phyloP scores from a whole-genome alignment of 2,329 filamentous ascomycete genomes.

The Fusarium domesticum region DNA sequence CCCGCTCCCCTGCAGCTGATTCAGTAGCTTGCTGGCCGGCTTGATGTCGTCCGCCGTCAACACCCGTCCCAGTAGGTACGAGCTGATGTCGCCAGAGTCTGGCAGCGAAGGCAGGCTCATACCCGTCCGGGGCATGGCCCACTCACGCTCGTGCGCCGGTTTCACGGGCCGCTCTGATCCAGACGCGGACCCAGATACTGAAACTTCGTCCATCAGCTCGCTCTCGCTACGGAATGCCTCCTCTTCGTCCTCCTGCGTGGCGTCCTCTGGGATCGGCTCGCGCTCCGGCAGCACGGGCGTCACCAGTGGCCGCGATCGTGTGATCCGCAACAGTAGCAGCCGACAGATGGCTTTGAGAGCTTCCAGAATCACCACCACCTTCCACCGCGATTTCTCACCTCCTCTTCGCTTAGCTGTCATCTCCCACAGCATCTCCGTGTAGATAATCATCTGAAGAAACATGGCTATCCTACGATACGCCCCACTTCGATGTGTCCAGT shows the following conservation, averaged over 20 bases:
- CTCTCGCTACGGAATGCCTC: slow-evolving; percentile 38
- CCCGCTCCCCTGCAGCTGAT: slow-evolving; percentile 68
- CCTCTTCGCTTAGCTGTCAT: slow-evolving; percentile 89
- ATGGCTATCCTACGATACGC: slow-evolving; percentile 80
- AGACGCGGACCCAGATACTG: slow-evolving; percentile 30
- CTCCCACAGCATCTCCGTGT: slow-evolving; percentile 94
- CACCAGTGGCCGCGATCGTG: slow-evolving; percentile 77
- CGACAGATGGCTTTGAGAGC: slow-evolving; percentile 81
- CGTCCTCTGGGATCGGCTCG: slow-evolving; percentile 67
- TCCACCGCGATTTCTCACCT: slow-evolving; percentile 77
- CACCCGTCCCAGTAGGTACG: slow-evolving; percentile 84
- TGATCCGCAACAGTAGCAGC: slow-evolving; percentile 75
- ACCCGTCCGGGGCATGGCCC: slow-evolving; percentile 93
- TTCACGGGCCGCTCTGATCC: slow-evolving; percentile 23
- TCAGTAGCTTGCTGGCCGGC: slow-evolving; percentile 81
- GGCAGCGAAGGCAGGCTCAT: slow-evolving; percentile 81
- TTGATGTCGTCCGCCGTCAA: slow-evolving; percentile 96
- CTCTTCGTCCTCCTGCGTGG: slow-evolving; percentile 46
- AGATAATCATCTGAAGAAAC: slow-evolving; percentile 84
- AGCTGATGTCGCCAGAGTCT: slow-evolving; percentile 75
- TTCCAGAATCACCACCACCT: slow-evolving; percentile 81
- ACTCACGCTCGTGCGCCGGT: slow-evolving; percentile 55
- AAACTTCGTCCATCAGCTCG: slow-evolving; percentile 43
- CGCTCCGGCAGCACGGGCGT: slow-evolving; percentile 83
- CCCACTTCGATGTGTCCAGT: slow-evolving; percentile 60